These are phyloP conservation scores for Eutypella sp. DNA, from an alignment of 2,329 filamentous ascomycete species.

Conservation along the genomic window DNA sequence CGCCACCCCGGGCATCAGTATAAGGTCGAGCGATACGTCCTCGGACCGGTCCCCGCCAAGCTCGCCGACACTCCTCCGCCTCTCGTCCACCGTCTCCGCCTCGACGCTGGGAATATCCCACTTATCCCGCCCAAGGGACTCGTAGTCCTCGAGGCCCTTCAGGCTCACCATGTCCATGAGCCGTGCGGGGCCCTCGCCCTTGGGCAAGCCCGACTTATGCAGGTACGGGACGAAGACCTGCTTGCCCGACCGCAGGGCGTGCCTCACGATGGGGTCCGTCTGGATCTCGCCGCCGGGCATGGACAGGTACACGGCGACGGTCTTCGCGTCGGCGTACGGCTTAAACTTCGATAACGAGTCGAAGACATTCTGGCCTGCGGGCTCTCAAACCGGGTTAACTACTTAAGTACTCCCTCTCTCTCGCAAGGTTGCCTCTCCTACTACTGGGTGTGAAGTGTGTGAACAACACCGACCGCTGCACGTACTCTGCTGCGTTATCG, in stretches of 20 bases:
- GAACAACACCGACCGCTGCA: no score
- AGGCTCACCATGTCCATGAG: constrained; percentile 96
- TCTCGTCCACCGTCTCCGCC: constrained; percentile 55
- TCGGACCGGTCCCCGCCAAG: constrained; percentile 39
- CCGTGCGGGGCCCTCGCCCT: constrained; percentile 49
- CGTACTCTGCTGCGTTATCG: constrained; percentile 67
- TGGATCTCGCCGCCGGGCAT: constrained; percentile 88
- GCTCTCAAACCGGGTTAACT: constrained; percentile 4
- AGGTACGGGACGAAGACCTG: constrained; percentile 90
- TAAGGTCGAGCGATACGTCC: constrained; percentile 64
- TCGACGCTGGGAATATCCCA: constrained; percentile 94
- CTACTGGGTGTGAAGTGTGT: no score
- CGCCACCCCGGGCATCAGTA: constrained; percentile 88
- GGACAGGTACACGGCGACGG: constrained; percentile 83
- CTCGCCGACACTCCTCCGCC: constrained; percentile 70
- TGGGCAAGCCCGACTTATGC: constrained; percentile 52
- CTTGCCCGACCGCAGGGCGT: constrained; percentile 75
- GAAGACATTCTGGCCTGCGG: constrained; percentile 62
- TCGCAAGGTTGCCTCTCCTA: no score
- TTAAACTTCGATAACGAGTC: constrained; percentile 60
- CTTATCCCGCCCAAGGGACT: constrained; percentile 67
- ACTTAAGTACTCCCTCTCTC: neutral
- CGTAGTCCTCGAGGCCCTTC: constrained; percentile 68
- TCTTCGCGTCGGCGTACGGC: constrained; percentile 69
- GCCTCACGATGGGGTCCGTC: constrained; percentile 73